Evolutionary conservation across 495 filamentous ascomycete genomes (phyloP).

Genomic region (Xylaria flabelliformis): DNA sequence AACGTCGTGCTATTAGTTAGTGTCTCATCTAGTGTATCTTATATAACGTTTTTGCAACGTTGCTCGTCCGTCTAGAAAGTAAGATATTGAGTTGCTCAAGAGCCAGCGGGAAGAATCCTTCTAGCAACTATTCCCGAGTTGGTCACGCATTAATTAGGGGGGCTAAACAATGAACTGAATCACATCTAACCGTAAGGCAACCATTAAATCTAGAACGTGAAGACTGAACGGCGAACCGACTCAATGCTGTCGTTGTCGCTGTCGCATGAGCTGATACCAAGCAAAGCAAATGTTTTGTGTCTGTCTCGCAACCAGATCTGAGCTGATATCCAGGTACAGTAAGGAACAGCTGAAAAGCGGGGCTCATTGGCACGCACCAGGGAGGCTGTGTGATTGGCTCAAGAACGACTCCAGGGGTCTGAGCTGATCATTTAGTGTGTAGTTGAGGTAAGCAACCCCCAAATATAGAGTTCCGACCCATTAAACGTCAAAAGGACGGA

Average conservation of each 20-base stretch:
- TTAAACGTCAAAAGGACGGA: neutral
- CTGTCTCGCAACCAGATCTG: slow-evolving; percentile 11
- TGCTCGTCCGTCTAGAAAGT: neutral
- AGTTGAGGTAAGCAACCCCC: slow-evolving; percentile 8
- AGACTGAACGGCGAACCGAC: neutral
- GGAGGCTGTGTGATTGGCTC: slow-evolving; percentile 10
- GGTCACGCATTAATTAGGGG: neutral
- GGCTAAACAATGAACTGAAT: neutral
- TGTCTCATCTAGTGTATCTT: neutral
- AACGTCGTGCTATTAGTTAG: neutral
- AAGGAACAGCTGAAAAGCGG: slow-evolving; percentile 18
- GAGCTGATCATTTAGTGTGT: slow-evolving; percentile 14
- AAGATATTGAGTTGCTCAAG: neutral
- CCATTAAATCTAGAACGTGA: neutral
- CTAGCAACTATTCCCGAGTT: neutral
- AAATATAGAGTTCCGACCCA: slow-evolving; percentile 21
- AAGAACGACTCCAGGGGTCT: slow-evolving; percentile 10
- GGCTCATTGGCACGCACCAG: neutral
- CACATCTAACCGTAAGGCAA: neutral
- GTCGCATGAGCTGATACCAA: neutral
- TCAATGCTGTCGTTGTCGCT: neutral
- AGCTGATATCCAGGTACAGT: slow-evolving; percentile 16
- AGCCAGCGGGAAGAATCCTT: neutral
- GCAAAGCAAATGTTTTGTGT: slow-evolving; percentile 1
- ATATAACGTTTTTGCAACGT: neutral